Conservation (phyloP, 2,329 filamentous ascomycete genomes). For the Colletotrichum somersetense region DNA sequence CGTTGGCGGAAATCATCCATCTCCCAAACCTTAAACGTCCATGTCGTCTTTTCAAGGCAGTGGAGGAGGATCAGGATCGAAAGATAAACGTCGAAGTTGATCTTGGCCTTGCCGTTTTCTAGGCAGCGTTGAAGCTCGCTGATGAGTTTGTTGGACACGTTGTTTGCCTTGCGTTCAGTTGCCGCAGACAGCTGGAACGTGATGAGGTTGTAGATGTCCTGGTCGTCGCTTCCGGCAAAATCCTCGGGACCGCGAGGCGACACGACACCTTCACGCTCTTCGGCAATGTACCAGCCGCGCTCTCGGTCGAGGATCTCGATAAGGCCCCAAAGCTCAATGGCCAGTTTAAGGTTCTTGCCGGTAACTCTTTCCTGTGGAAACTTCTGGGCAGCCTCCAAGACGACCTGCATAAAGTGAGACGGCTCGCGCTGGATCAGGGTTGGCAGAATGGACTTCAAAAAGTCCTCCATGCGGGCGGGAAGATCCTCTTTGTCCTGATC, state of each 20-base stretch:
- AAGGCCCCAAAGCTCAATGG: conserved; percentile 73
- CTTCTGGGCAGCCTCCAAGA: conserved; percentile 66
- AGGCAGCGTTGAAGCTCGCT: conserved; percentile 72
- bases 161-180: conserved; percentile 72
- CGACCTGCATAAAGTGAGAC: conserved; percentile 70
- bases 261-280: conserved; percentile 58
- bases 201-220: conserved; percentile 71
- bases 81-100: conserved; percentile 72
- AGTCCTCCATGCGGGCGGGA: conserved; percentile 68
- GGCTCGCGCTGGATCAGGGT: conserved; percentile 71
- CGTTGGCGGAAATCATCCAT: conserved; percentile 69
- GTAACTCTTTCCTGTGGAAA: conserved; percentile 59
- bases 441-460: conserved; percentile 69
- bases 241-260: conserved; percentile 64
- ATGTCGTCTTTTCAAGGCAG: conserved; percentile 76
- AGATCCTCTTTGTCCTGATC: conserved; percentile 73
- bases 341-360: conserved; percentile 68
- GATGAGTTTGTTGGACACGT: conserved; percentile 69
- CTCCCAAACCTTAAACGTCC: conserved; percentile 77
- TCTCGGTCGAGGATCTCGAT: conserved; percentile 76
- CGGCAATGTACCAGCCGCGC: conserved; percentile 69
- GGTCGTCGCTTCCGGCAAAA: conserved; percentile 60
- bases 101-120: conserved; percentile 70
- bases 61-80: conserved; percentile 73
- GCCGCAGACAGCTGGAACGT: conserved; percentile 74